Conservation (phyloP, 345 rosid genomes). For the Populus ilicifolia region DNA sequence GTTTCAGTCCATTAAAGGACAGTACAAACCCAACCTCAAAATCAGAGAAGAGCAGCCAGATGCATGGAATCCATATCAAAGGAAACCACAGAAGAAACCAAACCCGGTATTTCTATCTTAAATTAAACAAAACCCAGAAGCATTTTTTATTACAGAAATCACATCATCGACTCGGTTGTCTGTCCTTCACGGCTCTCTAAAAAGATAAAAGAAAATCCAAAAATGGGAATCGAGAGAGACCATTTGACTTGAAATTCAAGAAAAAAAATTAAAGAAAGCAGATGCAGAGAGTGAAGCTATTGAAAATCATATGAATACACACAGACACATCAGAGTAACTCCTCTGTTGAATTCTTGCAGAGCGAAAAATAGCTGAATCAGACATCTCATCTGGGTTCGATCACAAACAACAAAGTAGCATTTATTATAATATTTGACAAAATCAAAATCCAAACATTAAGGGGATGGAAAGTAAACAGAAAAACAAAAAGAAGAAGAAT, state of each 20-base stretch:
- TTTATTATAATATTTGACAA: neutral
- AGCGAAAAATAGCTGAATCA: conserved; percentile 16
- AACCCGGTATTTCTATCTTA: conserved; percentile 7
- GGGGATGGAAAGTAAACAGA: neutral
- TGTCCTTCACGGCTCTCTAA: neutral
- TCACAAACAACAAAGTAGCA: conserved; percentile 22
- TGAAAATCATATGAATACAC: neutral
- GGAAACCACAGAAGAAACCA: conserved; percentile 6
- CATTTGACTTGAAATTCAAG: conserved; percentile 25
- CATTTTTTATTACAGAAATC: neutral
- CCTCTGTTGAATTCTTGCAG: conserved; percentile 1
- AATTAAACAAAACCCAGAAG: conserved; percentile 17
- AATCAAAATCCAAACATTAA: neutral
- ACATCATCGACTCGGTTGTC: neutral
- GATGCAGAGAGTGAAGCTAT: conserved; percentile 22
- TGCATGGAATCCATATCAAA: conserved; percentile 19
- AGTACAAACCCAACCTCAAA: conserved; percentile 11
- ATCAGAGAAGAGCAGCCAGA: conserved; percentile 1
- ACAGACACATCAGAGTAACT: conserved; percentile 17
- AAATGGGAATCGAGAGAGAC: conserved; percentile 6
- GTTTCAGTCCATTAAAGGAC: conserved; percentile 23
- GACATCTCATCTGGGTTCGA: conserved; percentile 23
- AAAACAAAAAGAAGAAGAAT: neutral
- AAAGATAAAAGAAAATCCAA: neutral
- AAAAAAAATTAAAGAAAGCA: conserved; percentile 3